A percentile compares a stretch with the other conserved stretches of the same genome.
Conservation (phyloP, 805 yeast genomes). For the Cyberlindnera maritima region DNA sequence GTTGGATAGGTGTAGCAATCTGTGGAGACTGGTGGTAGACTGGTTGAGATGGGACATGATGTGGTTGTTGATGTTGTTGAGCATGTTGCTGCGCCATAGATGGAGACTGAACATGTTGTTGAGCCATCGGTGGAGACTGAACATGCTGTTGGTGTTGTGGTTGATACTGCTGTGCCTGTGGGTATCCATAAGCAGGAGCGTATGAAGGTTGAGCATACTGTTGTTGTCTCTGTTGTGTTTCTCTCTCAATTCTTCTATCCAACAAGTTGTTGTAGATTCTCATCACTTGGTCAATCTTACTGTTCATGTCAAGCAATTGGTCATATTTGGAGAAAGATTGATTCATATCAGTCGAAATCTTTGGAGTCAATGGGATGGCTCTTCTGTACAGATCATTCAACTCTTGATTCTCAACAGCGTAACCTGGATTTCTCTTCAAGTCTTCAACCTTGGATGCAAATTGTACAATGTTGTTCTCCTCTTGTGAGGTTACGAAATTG, state of each 20-base stretch:
- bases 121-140: constrained; percentile 6
- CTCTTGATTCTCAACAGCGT: constrained; percentile 30
- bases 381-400: constrained; percentile 57
- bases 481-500: constrained; percentile 42
- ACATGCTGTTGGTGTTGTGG: constrained; percentile 12
- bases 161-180: constrained; percentile 9
- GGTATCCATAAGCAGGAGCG: constrained; percentile 8
- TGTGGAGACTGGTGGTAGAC: constrained; percentile 3
- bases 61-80: too few species aligned
- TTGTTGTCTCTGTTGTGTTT: constrained; percentile 28
- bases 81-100: constrained; percentile 7
- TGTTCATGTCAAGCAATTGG: constrained; percentile 64
- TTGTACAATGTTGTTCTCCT: constrained; percentile 65
- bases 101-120: constrained; percentile 4
- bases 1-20: constrained; percentile 2
- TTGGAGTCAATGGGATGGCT: constrained; percentile 64
- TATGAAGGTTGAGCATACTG: constrained; percentile 14
- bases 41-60: constrained; percentile 8
- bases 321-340: constrained; percentile 63
- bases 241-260: constrained; percentile 49
- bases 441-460: constrained; percentile 66
- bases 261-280: constrained; percentile 73
- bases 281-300: constrained; percentile 72
- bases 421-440: constrained; percentile 16
- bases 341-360: constrained; percentile 56